Percentiles rank a stretch among this genome's conserved stretches.
phyloP scores from a whole-genome alignment of 495 filamentous ascomycete genomes.

The Hypoxylon fuscum region DNA sequence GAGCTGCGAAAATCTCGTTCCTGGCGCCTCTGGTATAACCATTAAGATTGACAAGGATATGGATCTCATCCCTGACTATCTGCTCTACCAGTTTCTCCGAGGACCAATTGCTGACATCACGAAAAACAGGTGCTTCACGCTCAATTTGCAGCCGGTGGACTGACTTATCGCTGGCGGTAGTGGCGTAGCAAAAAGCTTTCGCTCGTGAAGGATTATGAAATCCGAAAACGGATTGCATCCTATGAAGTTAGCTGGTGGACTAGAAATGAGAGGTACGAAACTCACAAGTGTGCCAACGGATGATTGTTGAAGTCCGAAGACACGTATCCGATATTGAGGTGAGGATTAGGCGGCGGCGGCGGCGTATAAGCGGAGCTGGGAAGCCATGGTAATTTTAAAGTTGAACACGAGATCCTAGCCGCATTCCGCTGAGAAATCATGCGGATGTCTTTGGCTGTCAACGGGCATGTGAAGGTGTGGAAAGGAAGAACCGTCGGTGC shows the following conservation, averaged over 20 bases:
- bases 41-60: constrained; percentile 97
- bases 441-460: constrained; percentile 93
- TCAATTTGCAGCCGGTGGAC: constrained; percentile 94
- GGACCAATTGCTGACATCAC: constrained; percentile 87
- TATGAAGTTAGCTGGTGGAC: constrained; percentile 21
- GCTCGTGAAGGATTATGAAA: constrained; percentile 78
- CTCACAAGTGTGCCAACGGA: constrained; percentile 85
- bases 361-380: constrained; percentile 82
- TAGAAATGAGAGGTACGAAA: constrained; percentile 4
- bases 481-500: constrained; percentile 98
- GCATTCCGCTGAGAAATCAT: constrained; percentile 96
- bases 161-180: constrained; percentile 90
- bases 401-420: constrained; percentile 88
- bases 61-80: constrained; percentile 91
- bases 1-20: constrained; percentile 96
- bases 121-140: constrained; percentile 89
- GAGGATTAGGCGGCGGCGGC: constrained; percentile 80
- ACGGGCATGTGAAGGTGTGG: constrained; percentile 95
- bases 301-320: constrained; percentile 99
- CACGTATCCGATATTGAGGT: constrained; percentile 92
- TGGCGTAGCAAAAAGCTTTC: constrained; percentile 96
- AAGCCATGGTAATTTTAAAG: constrained; percentile 86
- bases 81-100: constrained; percentile 86
- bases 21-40: constrained; percentile 97
- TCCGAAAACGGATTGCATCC: constrained; percentile 98